Evolutionary conservation across 129 eudicot genomes (phyloP), one percentile per base, ranked within the genome.

Genomic region (Ambrosia trifida): DNA sequence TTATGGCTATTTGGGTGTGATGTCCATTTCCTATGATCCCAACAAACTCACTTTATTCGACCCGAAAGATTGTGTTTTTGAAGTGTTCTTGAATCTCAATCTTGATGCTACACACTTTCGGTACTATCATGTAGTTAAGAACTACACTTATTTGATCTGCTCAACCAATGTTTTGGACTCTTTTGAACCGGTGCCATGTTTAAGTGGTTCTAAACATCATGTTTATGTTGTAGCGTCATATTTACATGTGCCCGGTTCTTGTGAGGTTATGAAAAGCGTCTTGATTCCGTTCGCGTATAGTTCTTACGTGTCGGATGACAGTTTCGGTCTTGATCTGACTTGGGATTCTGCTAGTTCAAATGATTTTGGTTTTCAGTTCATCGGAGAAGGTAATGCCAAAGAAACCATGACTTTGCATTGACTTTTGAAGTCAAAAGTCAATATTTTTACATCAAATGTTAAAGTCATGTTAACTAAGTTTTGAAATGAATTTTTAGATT

Each of bases 31-130:
- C 2, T 72, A 82, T 24, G 82, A 82, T 6, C 61, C 65, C 80
- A 76, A 63, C 45, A 82, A 68, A 65, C 90, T 85, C 16, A 70
- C 77, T 50, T 81, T 85, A 8, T 1, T 58, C 19, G 90, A 85
- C 78, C 90, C 87, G 9, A 85, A 82, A 72, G 82, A 82, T 58
- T 85, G 90, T n/a, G 90, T 82, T 11, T 84, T 72, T 36, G 70
- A 64, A 64, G 89, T 85, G 62, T 85, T 85, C 80, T 68, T 85
- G 68, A 82, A 79, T 30, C 83, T 85, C 11, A 66, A 85, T 73
- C 85, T 85, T 60, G 57, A 66, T 58, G 41, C 17, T 3, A 82
- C 87, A 0, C 87, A 77, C 1, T 85, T 85, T 40, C 65, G 73
- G n/a, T 85, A 85, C 30, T 85, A 85, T 41, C 82, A 82, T 60